phyloP scores from a whole-genome alignment of 306 rosid species.

The Cotoneaster glaucophyllus region DNA sequence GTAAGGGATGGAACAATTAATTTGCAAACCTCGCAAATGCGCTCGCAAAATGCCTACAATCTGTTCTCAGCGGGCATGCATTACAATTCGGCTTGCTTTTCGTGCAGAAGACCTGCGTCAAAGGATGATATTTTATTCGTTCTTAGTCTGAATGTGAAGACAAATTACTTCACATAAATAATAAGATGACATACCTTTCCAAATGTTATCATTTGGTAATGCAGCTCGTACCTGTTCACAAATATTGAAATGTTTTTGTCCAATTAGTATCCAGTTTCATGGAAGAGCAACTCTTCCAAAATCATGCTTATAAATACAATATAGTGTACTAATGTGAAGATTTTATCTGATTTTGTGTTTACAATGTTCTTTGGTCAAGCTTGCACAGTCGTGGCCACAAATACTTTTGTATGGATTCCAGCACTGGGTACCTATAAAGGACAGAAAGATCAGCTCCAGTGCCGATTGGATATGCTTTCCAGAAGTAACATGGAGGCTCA shows the following conservation, averaged over 20 bases:
- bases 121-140: constrained; percentile 15
- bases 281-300: not conserved
- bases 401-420: constrained; percentile 93
- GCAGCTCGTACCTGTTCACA: constrained; percentile 83
- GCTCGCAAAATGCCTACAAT: constrained; percentile 97
- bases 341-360: constrained; percentile 16
- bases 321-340: not conserved
- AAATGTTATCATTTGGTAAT: constrained; percentile 98
- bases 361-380: constrained; percentile 96
- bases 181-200: constrained; percentile 70
- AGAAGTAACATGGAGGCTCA: constrained; percentile 9
- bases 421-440: constrained; percentile 76
- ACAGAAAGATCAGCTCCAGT: constrained; percentile 28
- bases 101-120: constrained; percentile 87
- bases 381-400: constrained; percentile 99
- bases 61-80: constrained; percentile 99
- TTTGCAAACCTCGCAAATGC: constrained; percentile 86
- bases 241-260: constrained; percentile 17
- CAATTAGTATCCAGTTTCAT: not conserved
- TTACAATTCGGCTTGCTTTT: constrained; percentile 98
- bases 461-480: constrained; percentile 4
- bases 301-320: not conserved
- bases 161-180: not conserved
- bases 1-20: constrained; percentile 5
- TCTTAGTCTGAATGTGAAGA: constrained; percentile 15